Percentiles rank a stretch among this genome's conserved stretches.
Conservation (phyloP, 306 rosid genomes). For the Quercus berberidifolia region DNA sequence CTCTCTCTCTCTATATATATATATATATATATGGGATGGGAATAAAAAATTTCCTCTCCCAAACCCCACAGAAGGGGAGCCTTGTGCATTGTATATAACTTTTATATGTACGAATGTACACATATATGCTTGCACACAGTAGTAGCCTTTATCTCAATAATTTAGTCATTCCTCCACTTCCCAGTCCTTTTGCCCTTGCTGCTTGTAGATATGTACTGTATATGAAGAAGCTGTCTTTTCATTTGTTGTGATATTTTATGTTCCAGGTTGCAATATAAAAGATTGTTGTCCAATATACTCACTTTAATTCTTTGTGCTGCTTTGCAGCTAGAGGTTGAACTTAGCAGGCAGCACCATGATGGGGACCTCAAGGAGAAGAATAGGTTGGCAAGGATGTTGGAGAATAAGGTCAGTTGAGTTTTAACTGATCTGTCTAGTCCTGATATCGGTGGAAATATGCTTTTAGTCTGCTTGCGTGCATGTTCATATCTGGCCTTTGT, state of each 20-base stretch:
- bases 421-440: neutral
- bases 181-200: neutral
- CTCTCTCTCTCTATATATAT: no score
- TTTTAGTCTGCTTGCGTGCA: neutral
- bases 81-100: no score
- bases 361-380: slow-evolving; percentile 88
- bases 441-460: neutral
- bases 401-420: slow-evolving; percentile 51
- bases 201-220: neutral
- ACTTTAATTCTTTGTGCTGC: slow-evolving; percentile 11
- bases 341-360: slow-evolving; percentile 79
- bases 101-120: neutral
- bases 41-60: no score
- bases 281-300: neutral
- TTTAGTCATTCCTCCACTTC: neutral
- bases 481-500: neutral
- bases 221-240: neutral
- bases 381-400: slow-evolving; percentile 64
- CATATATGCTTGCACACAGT: neutral
- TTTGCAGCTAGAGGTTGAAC: slow-evolving; percentile 77
- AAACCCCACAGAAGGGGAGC: no score
- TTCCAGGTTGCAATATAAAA: neutral
- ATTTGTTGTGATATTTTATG: neutral
- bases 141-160: neutral
- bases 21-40: no score